These are phyloP conservation scores for Carpinus viminea DNA, from an alignment of 306 rosid genomes.

Conservation along the genomic window DNA sequence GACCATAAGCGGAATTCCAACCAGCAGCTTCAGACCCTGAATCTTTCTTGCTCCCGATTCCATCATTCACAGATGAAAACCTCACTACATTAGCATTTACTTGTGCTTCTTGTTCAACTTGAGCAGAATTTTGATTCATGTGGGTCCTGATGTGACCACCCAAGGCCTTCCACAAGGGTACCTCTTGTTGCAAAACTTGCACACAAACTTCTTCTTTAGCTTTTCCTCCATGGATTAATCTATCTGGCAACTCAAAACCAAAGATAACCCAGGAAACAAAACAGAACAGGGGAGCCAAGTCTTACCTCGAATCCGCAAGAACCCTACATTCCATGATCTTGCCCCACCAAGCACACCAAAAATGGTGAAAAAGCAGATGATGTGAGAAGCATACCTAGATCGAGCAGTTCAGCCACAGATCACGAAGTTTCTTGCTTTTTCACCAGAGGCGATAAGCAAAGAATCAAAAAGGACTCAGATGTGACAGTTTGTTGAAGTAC, in stretches of 20 bases:
- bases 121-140: constrained; percentile 44
- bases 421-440: constrained; percentile 47
- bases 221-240: constrained; percentile 37
- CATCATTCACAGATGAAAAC: constrained; percentile 35
- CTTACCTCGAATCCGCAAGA: constrained; percentile 44
- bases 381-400: constrained; percentile 40
- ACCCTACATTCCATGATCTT: constrained; percentile 42
- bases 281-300: constrained; percentile 24
- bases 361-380: constrained; percentile 17
- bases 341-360: constrained; percentile 8
- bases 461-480: constrained; percentile 57
- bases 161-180: constrained; percentile 68
- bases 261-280: constrained; percentile 16
- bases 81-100: constrained; percentile 33
- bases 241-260: constrained; percentile 28
- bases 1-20: constrained; percentile 50
- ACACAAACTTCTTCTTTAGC: constrained; percentile 60
- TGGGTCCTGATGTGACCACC: constrained; percentile 86
- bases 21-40: constrained; percentile 43
- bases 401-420: constrained; percentile 48
- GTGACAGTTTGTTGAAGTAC: constrained; percentile 70
- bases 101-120: constrained; percentile 26
- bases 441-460: constrained; percentile 34
- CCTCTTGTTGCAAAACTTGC: constrained; percentile 68
- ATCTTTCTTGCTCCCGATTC: constrained; percentile 52